Conservation (phyloP, 768 basidiomycete species). For the Lentinula boryana region DNA sequence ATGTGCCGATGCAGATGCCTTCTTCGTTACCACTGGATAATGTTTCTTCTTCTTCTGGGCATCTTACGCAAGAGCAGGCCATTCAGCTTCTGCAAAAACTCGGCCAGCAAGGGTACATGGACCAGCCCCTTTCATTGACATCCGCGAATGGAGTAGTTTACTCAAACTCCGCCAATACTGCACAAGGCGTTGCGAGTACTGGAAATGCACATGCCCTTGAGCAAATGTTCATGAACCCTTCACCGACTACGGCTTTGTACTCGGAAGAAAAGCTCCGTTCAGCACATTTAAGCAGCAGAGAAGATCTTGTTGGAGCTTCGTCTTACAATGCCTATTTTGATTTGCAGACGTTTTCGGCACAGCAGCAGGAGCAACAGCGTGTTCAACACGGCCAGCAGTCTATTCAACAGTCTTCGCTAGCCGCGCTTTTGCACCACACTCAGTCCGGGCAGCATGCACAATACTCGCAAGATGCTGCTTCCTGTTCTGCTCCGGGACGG, state of each 20-base stretch:
- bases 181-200: background rate
- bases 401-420: background rate
- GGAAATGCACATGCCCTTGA: background rate
- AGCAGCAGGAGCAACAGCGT: background rate
- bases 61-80: conserved; percentile 59
- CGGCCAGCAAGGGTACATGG: conserved; percentile 32
- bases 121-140: conserved; percentile 5
- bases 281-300: conserved; percentile 8
- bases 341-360: conserved; percentile 6
- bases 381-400: background rate
- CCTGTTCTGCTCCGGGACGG: conserved; percentile 2
- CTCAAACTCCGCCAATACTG: background rate
- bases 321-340: conserved; percentile 5
- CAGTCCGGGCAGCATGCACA: background rate
- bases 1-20: conserved; percentile 7
- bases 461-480: conserved; percentile 6
- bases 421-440: background rate
- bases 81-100: conserved; percentile 56
- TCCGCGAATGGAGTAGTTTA: background rate
- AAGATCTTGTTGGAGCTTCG: conserved; percentile 4
- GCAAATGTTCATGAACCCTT: conserved; percentile 12
- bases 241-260: conserved; percentile 4
- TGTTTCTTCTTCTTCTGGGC: conserved; percentile 15
- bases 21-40: conserved; percentile 1
- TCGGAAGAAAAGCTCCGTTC: conserved; percentile 14